These are phyloP conservation scores for Kodamaea neixiangensis DNA, from an alignment of 805 yeast genomes.

Conservation along the genomic window DNA sequence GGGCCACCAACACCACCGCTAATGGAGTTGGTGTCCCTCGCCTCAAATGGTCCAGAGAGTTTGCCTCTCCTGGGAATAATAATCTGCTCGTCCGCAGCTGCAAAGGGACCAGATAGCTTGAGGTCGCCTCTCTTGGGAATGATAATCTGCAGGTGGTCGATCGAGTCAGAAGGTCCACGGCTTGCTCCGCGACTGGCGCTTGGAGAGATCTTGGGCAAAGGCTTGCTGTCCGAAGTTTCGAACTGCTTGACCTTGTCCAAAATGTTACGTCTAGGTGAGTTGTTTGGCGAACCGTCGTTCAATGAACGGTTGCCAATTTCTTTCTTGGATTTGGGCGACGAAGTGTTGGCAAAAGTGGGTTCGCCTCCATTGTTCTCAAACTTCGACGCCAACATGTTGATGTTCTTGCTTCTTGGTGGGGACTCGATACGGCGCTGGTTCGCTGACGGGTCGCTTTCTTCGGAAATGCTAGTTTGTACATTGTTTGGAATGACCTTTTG, in stretches of 20 bases:
- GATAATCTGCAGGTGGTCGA: not conserved
- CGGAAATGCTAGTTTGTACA: not conserved
- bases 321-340: conserved; percentile 21
- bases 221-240: conserved; percentile 21
- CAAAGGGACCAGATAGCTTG: conserved; percentile 5
- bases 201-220: not conserved
- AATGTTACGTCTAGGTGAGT: conserved; percentile 25
- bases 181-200: not conserved
- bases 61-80: conserved; percentile 3
- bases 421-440: conserved; percentile 7
- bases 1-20: conserved; percentile 6
- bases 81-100: not conserved
- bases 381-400: conserved; percentile 25
- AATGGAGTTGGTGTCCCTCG: conserved; percentile 5
- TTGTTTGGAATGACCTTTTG: not conserved
- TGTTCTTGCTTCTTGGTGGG: conserved; percentile 19
- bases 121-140: conserved; percentile 7
- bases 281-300: conserved; percentile 18
- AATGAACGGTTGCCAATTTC: conserved; percentile 20
- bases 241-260: conserved; percentile 40
- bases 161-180: not conserved
- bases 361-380: conserved; percentile 17
- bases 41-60: conserved; percentile 7
- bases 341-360: not conserved
- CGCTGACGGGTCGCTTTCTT: not conserved